Evolutionary conservation across 164 flowering plant genomes (phyloP).

Genomic region (Liquidambar formosana): DNA sequence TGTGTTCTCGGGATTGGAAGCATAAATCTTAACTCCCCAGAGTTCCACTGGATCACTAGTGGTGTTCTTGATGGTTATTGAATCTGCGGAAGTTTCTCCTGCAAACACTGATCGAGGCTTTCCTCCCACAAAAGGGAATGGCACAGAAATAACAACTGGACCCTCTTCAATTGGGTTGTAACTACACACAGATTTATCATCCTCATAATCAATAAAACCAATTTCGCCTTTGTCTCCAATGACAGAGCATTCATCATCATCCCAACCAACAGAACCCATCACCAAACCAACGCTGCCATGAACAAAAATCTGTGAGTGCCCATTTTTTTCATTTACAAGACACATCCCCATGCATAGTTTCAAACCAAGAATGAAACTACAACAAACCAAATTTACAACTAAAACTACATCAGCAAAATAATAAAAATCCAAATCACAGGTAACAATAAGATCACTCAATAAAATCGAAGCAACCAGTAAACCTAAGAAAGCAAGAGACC

Average conservation of each 20-base stretch:
- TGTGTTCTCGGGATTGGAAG: conserved; percentile 68
- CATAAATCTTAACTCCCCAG: conserved; percentile 63
- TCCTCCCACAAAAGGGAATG: conserved; percentile 59
- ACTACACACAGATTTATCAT: conserved; percentile 47
- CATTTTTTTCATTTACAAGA: too few relatives aligned
- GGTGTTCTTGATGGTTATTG: conserved; percentile 63
- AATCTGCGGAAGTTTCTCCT: conserved; percentile 51
- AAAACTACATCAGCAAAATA: background rate
- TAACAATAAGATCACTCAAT: too few relatives aligned
- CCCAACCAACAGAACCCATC: conserved; percentile 24
- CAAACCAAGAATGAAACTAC: too few relatives aligned
- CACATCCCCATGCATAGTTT: too few relatives aligned
- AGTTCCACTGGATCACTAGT: conserved; percentile 66
- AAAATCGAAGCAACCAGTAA: too few relatives aligned
- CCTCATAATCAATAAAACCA: conserved; percentile 65
- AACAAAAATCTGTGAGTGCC: too few relatives aligned
- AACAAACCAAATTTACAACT: background rate
- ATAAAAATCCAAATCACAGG: background rate
- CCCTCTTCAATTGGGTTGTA: conserved; percentile 66
- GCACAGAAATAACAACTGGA: conserved; percentile 61
- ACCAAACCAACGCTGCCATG: background rate
- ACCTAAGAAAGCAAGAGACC: too few relatives aligned
- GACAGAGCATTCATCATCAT: conserved; percentile 56
- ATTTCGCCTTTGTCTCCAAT: conserved; percentile 79
- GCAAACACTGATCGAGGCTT: conserved; percentile 65